Evolutionary conservation across 768 basidiomycete species (phyloP).

Genomic region (Tulasnella sp.): DNA sequence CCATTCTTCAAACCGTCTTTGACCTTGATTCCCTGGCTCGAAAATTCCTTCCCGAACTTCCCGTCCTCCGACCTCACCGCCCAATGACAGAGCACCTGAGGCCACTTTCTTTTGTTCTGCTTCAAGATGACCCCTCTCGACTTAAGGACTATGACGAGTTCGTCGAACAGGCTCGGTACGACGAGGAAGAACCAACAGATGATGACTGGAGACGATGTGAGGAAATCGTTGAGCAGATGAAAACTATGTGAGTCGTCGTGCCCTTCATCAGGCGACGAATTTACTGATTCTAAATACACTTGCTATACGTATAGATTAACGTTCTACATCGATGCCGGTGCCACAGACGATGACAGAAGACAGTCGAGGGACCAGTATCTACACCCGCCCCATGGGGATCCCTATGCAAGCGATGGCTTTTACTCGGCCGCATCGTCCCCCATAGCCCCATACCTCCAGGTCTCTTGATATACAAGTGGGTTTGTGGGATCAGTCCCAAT

Average conservation of each 20-base stretch:
- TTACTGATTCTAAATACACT: not conserved
- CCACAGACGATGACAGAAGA: not conserved
- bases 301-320: not conserved
- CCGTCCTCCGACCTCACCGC: slow-evolving; percentile 23
- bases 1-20: slow-evolving; percentile 26
- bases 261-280: not conserved
- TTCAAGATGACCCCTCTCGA: slow-evolving; percentile 13
- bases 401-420: not conserved
- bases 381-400: not conserved
- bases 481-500: not conserved
- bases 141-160: slow-evolving; percentile 17
- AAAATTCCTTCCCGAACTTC: slow-evolving; percentile 23
- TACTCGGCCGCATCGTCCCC: slow-evolving; percentile 5
- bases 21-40: slow-evolving; percentile 22
- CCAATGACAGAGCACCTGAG: slow-evolving; percentile 22
- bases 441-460: not conserved
- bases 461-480: not conserved
- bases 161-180: slow-evolving; percentile 27
- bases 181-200: slow-evolving; percentile 24
- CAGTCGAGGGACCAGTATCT: not conserved
- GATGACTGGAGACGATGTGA: slow-evolving; percentile 24
- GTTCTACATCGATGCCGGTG: slow-evolving; percentile 17
- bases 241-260: slow-evolving; percentile 2
- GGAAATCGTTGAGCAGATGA: slow-evolving; percentile 23
- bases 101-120: slow-evolving; percentile 19